Conservation (phyloP, 371 early-diverging fungal species). For the Smittium mucronatum region DNA sequence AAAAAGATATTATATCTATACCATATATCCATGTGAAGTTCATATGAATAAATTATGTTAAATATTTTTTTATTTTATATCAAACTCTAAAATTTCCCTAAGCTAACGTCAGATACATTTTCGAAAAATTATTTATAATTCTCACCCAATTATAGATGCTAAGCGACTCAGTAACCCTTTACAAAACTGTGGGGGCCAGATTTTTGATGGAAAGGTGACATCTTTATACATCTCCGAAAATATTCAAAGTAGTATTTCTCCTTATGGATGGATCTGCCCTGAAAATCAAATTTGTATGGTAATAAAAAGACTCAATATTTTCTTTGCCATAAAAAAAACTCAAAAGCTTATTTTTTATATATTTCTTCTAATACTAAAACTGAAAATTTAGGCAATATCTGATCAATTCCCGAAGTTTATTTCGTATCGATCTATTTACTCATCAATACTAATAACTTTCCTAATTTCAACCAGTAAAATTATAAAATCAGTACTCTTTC, state of each 20-base stretch:
- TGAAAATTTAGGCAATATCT: neutral
- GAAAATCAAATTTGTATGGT: neutral
- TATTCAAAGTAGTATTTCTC: neutral
- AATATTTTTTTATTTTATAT: neutral
- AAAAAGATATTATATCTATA: no score
- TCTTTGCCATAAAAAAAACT: neutral
- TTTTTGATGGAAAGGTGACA: neutral
- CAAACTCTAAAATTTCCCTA: no score
- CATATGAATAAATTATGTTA: neutral
- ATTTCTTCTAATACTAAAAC: neutral
- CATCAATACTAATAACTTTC: slow-evolving; percentile 1
- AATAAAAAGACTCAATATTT: no score
- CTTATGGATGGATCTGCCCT: neutral
- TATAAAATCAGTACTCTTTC: neutral
- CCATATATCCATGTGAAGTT: no score
- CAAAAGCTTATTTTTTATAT: neutral
- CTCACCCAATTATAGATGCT: neutral
- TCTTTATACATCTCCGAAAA: neutral
- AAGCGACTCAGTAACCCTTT: neutral
- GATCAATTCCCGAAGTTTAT: slow-evolving; percentile 2
- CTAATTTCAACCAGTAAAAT: slow-evolving; percentile 10
- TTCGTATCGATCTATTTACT: slow-evolving; percentile 3
- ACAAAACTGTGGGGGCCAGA: neutral
- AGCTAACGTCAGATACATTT: no score
- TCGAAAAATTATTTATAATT: neutral